These are phyloP conservation scores for Cordyceps pruinosa DNA, from an alignment of 2,329 filamentous ascomycete species.

Conservation along the genomic window DNA sequence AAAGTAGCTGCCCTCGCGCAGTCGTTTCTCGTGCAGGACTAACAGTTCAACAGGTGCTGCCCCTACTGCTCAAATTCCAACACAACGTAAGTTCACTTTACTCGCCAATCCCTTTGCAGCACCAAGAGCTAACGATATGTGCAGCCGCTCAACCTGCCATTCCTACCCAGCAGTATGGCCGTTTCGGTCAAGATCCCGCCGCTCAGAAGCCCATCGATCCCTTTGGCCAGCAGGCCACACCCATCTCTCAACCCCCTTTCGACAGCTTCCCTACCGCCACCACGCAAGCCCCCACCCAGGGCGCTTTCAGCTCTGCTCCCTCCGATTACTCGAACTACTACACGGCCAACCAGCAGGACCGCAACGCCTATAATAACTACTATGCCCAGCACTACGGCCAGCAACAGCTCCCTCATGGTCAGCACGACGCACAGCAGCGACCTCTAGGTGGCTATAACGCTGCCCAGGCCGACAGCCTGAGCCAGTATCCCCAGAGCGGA, in stretches of 20 bases:
- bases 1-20: neutral
- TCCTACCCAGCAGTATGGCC: slow-evolving; percentile 59
- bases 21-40: neutral
- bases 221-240: slow-evolving; percentile 66
- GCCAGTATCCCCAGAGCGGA: slow-evolving; percentile 69
- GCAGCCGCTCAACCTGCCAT: slow-evolving; percentile 41
- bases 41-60: neutral
- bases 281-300: slow-evolving; percentile 54
- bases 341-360: slow-evolving; percentile 64
- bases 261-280: slow-evolving; percentile 55
- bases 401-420: slow-evolving; percentile 52
- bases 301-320: slow-evolving; percentile 65
- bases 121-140: neutral
- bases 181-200: slow-evolving; percentile 60
- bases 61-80: slow-evolving; percentile 14
- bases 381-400: slow-evolving; percentile 58
- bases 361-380: slow-evolving; percentile 74
- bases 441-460: slow-evolving; percentile 68
- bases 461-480: slow-evolving; percentile 55
- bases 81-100: slow-evolving; percentile 20
- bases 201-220: slow-evolving; percentile 81
- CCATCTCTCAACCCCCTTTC: slow-evolving; percentile 46
- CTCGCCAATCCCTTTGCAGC: neutral
- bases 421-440: slow-evolving; percentile 74
- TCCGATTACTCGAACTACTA: slow-evolving; percentile 83